Conservation (phyloP, 225 moss, liverwort and hornwort genomes). For the Bryum argenteum region DNA sequence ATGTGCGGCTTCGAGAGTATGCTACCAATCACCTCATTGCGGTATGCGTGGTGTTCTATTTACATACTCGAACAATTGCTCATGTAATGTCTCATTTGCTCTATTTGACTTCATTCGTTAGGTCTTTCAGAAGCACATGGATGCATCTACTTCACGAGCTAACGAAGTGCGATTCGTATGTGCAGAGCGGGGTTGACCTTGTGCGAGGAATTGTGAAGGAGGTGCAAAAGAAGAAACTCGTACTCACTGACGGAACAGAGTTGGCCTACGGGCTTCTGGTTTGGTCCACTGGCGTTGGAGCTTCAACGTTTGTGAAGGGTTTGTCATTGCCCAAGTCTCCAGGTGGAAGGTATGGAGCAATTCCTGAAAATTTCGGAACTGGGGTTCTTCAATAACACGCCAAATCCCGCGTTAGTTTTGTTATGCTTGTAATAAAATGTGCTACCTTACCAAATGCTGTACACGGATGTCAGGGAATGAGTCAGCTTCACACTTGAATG, state of each 20-base stretch:
- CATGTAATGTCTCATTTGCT: conserved; percentile 2
- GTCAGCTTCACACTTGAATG: not conserved
- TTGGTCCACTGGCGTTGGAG: conserved; percentile 89
- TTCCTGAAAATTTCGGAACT: conserved; percentile 17
- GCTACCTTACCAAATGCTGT: too few species aligned
- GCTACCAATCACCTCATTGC: conserved; percentile 68
- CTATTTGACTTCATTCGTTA: not conserved
- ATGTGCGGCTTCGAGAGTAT: conserved; percentile 75
- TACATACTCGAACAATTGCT: not conserved
- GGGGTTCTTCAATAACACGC: too few species aligned
- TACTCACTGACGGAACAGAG: conserved; percentile 63
- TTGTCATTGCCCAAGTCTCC: conserved; percentile 65
- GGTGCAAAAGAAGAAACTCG: conserved; percentile 53
- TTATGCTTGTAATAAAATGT: too few species aligned
- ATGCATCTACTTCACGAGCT: not conserved
- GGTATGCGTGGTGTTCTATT: conserved; percentile 41
- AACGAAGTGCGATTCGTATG: conserved; percentile 4
- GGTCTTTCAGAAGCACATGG: conserved; percentile 15
- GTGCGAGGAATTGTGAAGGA: conserved; percentile 77
- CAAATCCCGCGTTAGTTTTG: too few species aligned
- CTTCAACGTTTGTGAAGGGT: conserved; percentile 70
- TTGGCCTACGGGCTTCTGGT: conserved; percentile 82
- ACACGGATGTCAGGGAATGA: not conserved
- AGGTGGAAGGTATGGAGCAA: conserved; percentile 47
- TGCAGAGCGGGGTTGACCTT: conserved; percentile 71